phyloP scores from a whole-genome alignment of 768 basidiomycete genomes.

The Cystofilobasidium bisporidii region DNA sequence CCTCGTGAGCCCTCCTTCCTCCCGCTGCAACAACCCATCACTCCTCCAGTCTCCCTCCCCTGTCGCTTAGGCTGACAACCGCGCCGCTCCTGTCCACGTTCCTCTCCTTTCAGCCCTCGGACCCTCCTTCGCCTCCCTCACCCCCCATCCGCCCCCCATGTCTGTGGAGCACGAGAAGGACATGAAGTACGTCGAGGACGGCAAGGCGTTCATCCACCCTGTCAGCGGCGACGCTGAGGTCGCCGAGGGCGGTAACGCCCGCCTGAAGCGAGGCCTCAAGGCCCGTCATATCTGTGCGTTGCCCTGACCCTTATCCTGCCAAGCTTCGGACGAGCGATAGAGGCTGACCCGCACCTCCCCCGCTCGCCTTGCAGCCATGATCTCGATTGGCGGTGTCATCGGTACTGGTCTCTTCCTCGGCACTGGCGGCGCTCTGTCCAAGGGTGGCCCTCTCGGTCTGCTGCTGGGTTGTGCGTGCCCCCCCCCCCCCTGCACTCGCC shows the following conservation, averaged over 20 bases:
- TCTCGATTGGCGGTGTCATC: slow-evolving; percentile 25
- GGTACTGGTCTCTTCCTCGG: slow-evolving; percentile 36
- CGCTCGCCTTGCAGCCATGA: slow-evolving; percentile 16
- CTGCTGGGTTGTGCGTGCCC: slow-evolving; percentile 30
- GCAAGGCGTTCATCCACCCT: neutral
- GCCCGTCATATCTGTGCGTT: neutral
- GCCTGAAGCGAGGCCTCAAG: neutral
- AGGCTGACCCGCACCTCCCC: neutral
- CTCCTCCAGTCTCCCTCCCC: no score
- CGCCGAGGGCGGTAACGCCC: neutral
- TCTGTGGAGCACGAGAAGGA: neutral
- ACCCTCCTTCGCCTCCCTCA: no score
- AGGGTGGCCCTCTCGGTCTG: slow-evolving; percentile 33
- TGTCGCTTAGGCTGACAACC: no score
- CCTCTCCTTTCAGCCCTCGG: no score
- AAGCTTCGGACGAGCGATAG: no score
- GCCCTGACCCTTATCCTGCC: neutral
- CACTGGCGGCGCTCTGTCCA: slow-evolving; percentile 31
- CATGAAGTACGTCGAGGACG: neutral
- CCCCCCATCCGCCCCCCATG: no score
- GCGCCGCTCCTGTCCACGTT: no score
- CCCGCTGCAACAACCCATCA: no score
- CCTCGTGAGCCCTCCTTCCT: no score
- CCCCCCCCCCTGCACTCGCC: no score
- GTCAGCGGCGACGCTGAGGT: neutral